These are phyloP conservation scores for Eimeria maxima DNA, from an alignment of 169 alveolate genomes.

Conservation along the genomic window DNA sequence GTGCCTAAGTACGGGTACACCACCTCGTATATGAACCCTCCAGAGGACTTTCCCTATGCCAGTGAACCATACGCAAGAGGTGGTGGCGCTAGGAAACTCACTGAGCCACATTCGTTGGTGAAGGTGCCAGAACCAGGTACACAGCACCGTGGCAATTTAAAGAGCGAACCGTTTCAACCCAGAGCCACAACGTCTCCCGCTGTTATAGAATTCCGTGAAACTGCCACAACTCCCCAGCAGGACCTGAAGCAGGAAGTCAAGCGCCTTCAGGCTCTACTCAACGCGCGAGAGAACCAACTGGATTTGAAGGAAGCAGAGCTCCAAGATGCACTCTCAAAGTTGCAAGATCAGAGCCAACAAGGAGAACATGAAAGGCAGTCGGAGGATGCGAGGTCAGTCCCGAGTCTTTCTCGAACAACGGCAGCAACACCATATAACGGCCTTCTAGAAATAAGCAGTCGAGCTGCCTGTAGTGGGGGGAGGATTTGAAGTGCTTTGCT, in stretches of 20 bases:
- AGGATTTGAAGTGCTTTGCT: conserved; percentile 33
- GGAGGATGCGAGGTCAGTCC: conserved; percentile 3
- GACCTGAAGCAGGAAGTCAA: conserved; percentile 41
- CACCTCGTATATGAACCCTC: not conserved
- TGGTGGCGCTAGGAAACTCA: not conserved
- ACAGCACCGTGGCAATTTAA: conserved; percentile 26
- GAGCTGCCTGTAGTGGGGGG: not conserved
- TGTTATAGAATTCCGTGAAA: not conserved
- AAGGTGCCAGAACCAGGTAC: conserved; percentile 63
- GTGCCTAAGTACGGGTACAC: not conserved
- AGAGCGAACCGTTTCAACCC: conserved; percentile 10
- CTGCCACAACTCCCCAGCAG: not conserved
- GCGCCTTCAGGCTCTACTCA: conserved; percentile 34
- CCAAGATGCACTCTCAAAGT: conserved; percentile 32
- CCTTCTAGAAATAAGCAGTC: not conserved
- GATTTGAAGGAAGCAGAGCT: conserved; percentile 62
- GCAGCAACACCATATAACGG: not conserved
- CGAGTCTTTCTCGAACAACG: not conserved
- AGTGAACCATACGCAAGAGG: not conserved
- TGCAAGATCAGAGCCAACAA: conserved; percentile 46
- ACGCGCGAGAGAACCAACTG: conserved; percentile 54
- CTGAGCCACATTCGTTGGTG: not conserved
- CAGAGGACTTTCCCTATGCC: not conserved
- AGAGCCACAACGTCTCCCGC: conserved; percentile 54
- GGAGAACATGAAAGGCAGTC: not conserved